These are phyloP conservation scores for Wallacemonas rigidus DNA, from an alignment of 208 protist species.

Conservation along the genomic window DNA sequence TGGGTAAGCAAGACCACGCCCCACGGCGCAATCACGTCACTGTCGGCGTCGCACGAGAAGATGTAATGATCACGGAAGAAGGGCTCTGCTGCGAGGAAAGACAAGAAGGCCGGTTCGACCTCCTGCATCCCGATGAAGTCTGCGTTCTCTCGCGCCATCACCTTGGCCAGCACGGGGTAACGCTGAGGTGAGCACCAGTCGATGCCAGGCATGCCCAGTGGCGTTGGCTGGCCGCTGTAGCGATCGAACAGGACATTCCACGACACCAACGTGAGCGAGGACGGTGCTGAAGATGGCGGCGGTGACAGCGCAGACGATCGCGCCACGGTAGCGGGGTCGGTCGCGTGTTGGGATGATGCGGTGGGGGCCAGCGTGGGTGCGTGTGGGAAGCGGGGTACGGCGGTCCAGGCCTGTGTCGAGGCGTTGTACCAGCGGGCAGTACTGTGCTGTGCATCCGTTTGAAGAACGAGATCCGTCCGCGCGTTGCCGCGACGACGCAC, in stretches of 20 bases:
- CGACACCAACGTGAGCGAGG: conserved; percentile 68
- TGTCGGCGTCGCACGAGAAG: conserved; percentile 61
- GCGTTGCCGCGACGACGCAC: conserved; percentile 57
- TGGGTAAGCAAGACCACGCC: conserved; percentile 84
- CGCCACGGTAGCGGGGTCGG: no score
- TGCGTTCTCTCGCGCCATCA: conserved; percentile 74
- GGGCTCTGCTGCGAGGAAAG: conserved; percentile 67
- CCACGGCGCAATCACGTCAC: conserved; percentile 75
- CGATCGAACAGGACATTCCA: conserved; percentile 94
- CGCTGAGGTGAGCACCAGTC: conserved; percentile 90
- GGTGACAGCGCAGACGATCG: background rate
- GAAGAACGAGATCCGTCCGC: conserved; percentile 26
- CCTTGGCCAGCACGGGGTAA: conserved; percentile 81
- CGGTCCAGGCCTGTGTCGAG: conserved; percentile 25
- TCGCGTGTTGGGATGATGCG: background rate
- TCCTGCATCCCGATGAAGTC: conserved; percentile 93
- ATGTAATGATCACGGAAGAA: conserved; percentile 79
- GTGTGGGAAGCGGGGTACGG: conserved; percentile 21
- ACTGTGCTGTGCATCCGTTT: background rate
- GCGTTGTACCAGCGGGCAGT: conserved; percentile 16
- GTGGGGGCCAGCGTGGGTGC: no score
- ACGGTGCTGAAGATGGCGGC: background rate
- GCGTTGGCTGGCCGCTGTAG: conserved; percentile 87
- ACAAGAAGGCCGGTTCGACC: conserved; percentile 77
- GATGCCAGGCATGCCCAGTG: conserved; percentile 90